A percentile compares a stretch with the other conserved stretches of the same genome.
Conservation (phyloP, 2,329 filamentous ascomycete genomes). For the Fusarium musae region DNA sequence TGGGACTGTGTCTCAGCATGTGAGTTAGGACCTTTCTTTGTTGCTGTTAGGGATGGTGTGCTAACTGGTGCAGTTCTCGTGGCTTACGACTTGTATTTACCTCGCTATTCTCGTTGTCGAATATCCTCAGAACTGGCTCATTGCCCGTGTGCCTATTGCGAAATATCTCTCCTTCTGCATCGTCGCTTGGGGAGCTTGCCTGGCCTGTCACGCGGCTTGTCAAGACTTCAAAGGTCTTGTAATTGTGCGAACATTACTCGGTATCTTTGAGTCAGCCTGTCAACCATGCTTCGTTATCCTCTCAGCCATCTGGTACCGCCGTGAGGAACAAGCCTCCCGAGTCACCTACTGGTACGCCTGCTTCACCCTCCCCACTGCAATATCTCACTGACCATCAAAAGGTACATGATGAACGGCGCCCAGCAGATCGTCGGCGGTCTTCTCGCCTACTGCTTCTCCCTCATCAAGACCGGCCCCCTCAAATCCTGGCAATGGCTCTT, state of each 20-base stretch:
- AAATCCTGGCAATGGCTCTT: slow-evolving; percentile 77
- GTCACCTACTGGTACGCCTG: slow-evolving; percentile 73
- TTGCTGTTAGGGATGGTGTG: accelerated
- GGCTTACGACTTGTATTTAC: slow-evolving; percentile 81
- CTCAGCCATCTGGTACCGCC: slow-evolving; percentile 76
- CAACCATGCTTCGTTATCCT: slow-evolving; percentile 76
- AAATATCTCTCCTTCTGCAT: slow-evolving; percentile 75
- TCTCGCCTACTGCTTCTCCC: slow-evolving; percentile 71
- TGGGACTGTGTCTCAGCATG: slow-evolving; percentile 40
- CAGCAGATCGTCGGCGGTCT: slow-evolving; percentile 79
- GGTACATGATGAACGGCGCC: slow-evolving; percentile 77
- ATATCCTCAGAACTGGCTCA: slow-evolving; percentile 72
- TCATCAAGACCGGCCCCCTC: slow-evolving; percentile 63
- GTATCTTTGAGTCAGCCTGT: slow-evolving; percentile 76
- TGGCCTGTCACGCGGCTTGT: slow-evolving; percentile 71
- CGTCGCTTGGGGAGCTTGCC: slow-evolving; percentile 67
- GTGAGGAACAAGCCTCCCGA: slow-evolving; percentile 72
- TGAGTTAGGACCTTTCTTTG: not conserved
- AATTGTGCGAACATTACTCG: slow-evolving; percentile 71
- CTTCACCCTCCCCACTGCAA: accelerated
- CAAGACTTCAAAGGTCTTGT: slow-evolving; percentile 69
- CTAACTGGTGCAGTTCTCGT: slow-evolving; percentile 50
- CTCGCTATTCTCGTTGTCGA: slow-evolving; percentile 77
- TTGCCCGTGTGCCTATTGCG: slow-evolving; percentile 72
- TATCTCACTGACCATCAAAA: accelerated